A percentile compares a stretch with the other conserved stretches of the same genome.
Evolutionary conservation across 306 rosid species (phyloP).

Genomic region (Prunus padus): DNA sequence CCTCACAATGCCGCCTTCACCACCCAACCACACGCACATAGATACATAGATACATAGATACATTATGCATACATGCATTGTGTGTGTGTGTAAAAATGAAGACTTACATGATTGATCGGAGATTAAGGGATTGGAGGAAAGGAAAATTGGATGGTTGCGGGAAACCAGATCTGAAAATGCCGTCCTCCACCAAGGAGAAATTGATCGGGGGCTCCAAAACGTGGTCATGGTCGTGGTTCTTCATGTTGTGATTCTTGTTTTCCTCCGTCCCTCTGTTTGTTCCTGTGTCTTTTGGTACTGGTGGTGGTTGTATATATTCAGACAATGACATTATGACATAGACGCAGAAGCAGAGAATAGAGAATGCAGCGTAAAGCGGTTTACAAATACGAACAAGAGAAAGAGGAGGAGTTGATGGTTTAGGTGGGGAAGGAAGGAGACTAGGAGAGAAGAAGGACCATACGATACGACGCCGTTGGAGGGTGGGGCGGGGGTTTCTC

Average conservation of each 20-base stretch:
- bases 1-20: neutral
- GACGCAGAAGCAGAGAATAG: neutral
- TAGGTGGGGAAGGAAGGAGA: neutral
- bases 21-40: neutral
- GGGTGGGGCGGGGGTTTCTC: neutral
- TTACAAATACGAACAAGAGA: neutral
- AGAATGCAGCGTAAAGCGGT: neutral
- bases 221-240: slow-evolving; percentile 32
- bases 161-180: slow-evolving; percentile 83
- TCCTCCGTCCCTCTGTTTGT: slow-evolving; percentile 3
- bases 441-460: neutral
- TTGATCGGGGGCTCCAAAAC: slow-evolving; percentile 68
- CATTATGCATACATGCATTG: neutral
- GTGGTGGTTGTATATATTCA: neutral
- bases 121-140: slow-evolving; percentile 66
- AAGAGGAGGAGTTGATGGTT: neutral
- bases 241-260: neutral
- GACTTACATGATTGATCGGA: slow-evolving; percentile 76
- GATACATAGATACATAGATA: too few species aligned
- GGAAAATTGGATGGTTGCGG: slow-evolving; percentile 68
- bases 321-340: too few species aligned
- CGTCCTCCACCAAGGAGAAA: slow-evolving; percentile 89
- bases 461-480: slow-evolving; percentile 2
- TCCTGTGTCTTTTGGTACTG: neutral
- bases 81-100: too few species aligned